These are phyloP conservation scores for Solanum corneliomulleri DNA, from an alignment of 257 asterid genomes.

Conservation along the genomic window DNA sequence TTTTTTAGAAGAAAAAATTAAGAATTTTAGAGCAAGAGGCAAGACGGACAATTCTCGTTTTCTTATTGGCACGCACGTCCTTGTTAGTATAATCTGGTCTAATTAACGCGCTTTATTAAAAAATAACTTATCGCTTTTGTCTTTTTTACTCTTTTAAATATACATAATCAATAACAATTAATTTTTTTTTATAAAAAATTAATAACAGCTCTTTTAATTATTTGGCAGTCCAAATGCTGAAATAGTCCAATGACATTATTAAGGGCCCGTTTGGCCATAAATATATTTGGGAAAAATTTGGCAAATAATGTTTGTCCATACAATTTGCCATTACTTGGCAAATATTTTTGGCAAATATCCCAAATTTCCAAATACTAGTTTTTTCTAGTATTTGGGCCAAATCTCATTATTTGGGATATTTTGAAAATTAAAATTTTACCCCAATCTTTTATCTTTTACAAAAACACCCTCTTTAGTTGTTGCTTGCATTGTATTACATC, in stretches of 20 bases:
- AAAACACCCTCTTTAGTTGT: too few relatives aligned
- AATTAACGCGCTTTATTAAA: neutral
- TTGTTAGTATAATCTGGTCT: neutral
- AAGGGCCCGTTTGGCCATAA: too few relatives aligned
- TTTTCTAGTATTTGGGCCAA: too few relatives aligned
- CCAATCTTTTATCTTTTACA: too few relatives aligned
- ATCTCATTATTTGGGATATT: too few relatives aligned
- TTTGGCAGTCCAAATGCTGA: neutral
- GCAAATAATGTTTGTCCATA: too few relatives aligned
- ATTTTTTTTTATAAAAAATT: neutral
- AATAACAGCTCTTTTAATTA: neutral
- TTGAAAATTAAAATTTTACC: too few relatives aligned
- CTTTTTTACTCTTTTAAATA: neutral
- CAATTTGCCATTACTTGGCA: too few relatives aligned
- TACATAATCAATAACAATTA: neutral
- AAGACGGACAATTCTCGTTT: neutral
- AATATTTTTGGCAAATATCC: too few relatives aligned
- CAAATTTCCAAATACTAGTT: too few relatives aligned
- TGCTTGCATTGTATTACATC: too few relatives aligned
- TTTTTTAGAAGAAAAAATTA: neutral
- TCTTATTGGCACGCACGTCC: neutral
- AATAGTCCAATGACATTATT: neutral
- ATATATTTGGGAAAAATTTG: too few relatives aligned
- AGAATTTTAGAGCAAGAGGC: neutral
- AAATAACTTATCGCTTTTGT: neutral